Evolutionary conservation across 192 early-diverging fungal species (phyloP), one percentile per base, ranked within the genome.

Genomic region (Phlyctochytrium planicorne): DNA sequence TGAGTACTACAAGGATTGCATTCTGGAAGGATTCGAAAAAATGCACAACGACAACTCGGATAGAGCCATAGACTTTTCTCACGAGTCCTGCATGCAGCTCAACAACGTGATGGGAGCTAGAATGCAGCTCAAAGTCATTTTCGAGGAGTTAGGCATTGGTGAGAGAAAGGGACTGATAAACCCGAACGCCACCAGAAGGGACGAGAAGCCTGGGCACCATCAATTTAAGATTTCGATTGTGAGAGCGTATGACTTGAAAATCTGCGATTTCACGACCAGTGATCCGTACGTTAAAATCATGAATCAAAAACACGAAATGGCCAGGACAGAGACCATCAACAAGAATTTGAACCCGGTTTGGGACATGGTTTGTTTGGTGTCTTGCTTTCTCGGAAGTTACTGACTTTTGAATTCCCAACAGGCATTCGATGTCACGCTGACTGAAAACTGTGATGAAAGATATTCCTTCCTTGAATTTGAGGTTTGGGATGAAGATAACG

Each of bases 91-190:
- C 65, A 71, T 80, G 12, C 78, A 84, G 65, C 53, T 80, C 20
- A 84, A 84, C 75, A 84, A 84, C 59, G 65, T 84, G 29, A 25
- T 84, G 24, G 74, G 53, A 27, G 80, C 80, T 0, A 65, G 63
- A 20, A 30, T 27, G 1, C 71, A 82, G n/a, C 73, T 84, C 20
- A 14, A 63, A 4, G 53, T 53, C 6, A 57, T 78, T 24, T 71
- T 84, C 30, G 31, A 56, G 33, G 68, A 75, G 37, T 59, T 79
- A 0, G 55, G 61, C 66, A 47, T 56, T 14, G 25, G 20, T 30
- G 67, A 70, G 16, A 0, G 47, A 16, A 24, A n/a, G 10, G 20
- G 69, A 17, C 63, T 16, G 60, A 68, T 78, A 12, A 50, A 76
- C 52, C 47, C 34, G 27, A 59, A 12, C 32, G 78, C 78, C 2